Conservation (phyloP, 805 yeast genomes). For the Grigorovia humatica region DNA sequence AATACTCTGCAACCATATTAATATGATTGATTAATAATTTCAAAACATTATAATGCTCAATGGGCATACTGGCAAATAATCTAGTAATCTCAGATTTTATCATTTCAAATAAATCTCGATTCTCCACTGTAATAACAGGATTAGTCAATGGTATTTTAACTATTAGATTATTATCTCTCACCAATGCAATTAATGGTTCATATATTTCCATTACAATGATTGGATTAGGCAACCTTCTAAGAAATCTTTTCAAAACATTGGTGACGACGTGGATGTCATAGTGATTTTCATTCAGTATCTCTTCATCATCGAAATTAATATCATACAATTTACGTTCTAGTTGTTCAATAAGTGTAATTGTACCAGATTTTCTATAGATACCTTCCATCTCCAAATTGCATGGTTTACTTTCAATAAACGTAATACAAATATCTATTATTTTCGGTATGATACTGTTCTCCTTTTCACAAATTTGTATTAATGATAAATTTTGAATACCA, state of each 20-base stretch:
- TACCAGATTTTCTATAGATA: constrained; percentile 80
- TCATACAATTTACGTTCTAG: constrained; percentile 18
- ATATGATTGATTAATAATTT: constrained; percentile 54
- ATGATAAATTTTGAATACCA: constrained; percentile 31
- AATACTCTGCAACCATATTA: constrained; percentile 42
- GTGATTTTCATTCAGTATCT: not conserved
- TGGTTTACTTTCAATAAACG: constrained; percentile 50
- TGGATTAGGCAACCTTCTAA: constrained; percentile 78
- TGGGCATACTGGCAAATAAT: constrained; percentile 38
- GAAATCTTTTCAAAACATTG: constrained; percentile 75
- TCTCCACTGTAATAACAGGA: constrained; percentile 1
- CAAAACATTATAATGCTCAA: constrained; percentile 54
- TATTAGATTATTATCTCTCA: constrained; percentile 26
- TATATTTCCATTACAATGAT: constrained; percentile 63
- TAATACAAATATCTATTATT: constrained; percentile 59
- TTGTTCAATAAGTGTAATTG: constrained; percentile 40
- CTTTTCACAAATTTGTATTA: constrained; percentile 49
- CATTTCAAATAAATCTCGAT: constrained; percentile 6
- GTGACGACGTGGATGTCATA: constrained; percentile 78
- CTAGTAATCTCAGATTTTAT: constrained; percentile 21
- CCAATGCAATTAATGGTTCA: constrained; percentile 51
- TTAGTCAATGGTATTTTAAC: constrained; percentile 13
- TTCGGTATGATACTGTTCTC: constrained; percentile 62
- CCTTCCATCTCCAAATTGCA: constrained; percentile 59
- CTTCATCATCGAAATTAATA: constrained; percentile 27